Evolutionary conservation across 192 early-diverging fungal species (phyloP).

Genomic region (Coemansia sp.): DNA sequence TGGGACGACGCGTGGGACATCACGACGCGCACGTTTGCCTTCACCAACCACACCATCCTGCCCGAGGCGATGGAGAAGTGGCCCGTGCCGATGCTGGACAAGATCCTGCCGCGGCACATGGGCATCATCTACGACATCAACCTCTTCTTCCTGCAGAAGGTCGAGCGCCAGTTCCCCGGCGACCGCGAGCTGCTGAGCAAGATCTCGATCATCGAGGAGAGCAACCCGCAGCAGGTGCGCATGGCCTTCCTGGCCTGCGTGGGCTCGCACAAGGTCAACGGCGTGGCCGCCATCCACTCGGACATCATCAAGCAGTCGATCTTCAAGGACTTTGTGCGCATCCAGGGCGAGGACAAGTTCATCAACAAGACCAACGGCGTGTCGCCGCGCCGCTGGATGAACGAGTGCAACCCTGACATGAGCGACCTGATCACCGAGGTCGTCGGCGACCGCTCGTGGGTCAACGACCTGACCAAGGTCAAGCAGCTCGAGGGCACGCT

Average conservation of each 20-base stretch:
- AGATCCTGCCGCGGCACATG: slow-evolving; percentile 96
- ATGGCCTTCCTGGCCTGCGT: slow-evolving; percentile 98
- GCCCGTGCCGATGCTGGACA: slow-evolving; percentile 92
- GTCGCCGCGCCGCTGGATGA: slow-evolving; percentile 96
- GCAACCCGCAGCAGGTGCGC: slow-evolving; percentile 88
- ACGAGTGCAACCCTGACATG: slow-evolving; percentile 93
- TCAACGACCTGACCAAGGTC: slow-evolving; percentile 75
- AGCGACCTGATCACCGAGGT: slow-evolving; percentile 79
- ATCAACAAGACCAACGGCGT: slow-evolving; percentile 99
- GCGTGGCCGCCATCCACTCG: slow-evolving; percentile 90
- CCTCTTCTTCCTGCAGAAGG: slow-evolving; percentile 95
- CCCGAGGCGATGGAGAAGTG: slow-evolving; percentile 99
- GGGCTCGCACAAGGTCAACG: slow-evolving; percentile 95
- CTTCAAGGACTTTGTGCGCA: slow-evolving; percentile 90
- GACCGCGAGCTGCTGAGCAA: slow-evolving; percentile 85
- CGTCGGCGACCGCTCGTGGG: slow-evolving; percentile 76
- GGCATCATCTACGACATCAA: slow-evolving; percentile 99
- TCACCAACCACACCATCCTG: slow-evolving; percentile 99
- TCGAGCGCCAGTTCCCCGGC: slow-evolving; percentile 83
- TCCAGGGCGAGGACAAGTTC: slow-evolving; percentile 87
- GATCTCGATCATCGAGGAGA: slow-evolving; percentile 96
- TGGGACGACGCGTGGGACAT: slow-evolving; percentile 99
- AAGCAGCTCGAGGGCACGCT: slow-evolving; percentile 65
- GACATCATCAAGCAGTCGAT: slow-evolving; percentile 79
- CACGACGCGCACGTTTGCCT: slow-evolving; percentile 88